Base-by-base conservation (phyloP, 768 basidiomycete species). In the Pulveroboletus sp. region DNA sequence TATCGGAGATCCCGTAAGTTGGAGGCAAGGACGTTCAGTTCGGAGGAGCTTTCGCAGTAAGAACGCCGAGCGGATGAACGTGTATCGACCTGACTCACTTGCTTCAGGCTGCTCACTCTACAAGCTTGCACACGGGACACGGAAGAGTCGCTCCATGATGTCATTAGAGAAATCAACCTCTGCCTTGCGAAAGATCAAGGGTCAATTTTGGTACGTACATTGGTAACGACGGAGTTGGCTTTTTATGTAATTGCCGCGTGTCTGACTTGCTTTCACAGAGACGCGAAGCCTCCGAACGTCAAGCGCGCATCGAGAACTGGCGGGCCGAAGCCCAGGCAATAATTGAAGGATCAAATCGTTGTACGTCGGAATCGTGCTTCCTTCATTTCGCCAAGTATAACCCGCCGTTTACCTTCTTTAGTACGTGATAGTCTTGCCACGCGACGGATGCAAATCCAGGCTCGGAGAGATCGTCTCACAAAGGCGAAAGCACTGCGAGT, bases 11-110 rank as follows among this genome's bases (percentile, higher is more conserved):
- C 54, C 27, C 66, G 68, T 48, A 65, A 45, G 40, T 22, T 60
- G 51, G 56, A 47, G 36, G 57, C 59, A 30, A 78, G 72, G 59
- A 85, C 81, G 5, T 79, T 83, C 10, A 73, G 67, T 11, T 83
- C 77, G 74, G 83, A 87, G 49, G 85, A 88, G 53, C 71, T 92
- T 19, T 77, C 83, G 59, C 82, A 82, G 89, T 91, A 51, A 52
- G 82, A 67, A 26, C 23, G 47, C 30, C 43, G 24, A 32, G 40
- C n/a, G 41, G 26, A 40, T 13, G 5, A 31, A 50, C 36, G 29
- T 22, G 24, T 13, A 12, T 30, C 29, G 23, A 22, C 44, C 43
- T n/a, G 45, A 50, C 48, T 55, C 29, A 38, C 9, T 17, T 43
- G 23, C 43, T 41, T 30, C 47, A 86, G 84, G 59, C 66, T 85